These are phyloP conservation scores for Salix suchowensis DNA, from an alignment of 345 rosid species.

Conservation along the genomic window DNA sequence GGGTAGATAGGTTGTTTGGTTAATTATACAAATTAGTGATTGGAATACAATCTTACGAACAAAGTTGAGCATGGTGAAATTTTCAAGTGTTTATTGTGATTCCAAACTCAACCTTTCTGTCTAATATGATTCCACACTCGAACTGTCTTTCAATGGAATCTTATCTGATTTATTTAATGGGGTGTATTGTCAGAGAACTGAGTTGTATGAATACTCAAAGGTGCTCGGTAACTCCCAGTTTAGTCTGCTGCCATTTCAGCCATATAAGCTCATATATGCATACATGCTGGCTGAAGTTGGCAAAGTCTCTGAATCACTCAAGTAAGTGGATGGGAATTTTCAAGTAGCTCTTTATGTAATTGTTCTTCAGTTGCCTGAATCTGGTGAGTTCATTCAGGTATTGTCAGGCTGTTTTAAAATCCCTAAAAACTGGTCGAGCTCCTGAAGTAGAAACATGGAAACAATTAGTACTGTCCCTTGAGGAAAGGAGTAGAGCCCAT, in stretches of 20 bases:
- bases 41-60: not conserved
- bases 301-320: conserved; percentile 78
- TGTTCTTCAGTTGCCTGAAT: conserved; percentile 27
- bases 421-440: conserved; percentile 63
- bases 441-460: conserved; percentile 70
- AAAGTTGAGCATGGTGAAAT: not conserved
- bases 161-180: conserved; percentile 23
- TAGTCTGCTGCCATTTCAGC: conserved; percentile 81
- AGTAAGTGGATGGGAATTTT: conserved; percentile 47
- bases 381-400: conserved; percentile 41
- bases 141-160: not conserved
- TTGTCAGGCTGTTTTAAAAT: conserved; percentile 64
- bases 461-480: conserved; percentile 53
- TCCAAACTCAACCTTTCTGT: not conserved
- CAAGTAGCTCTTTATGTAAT: conserved; percentile 1
- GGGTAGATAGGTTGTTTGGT: not conserved
- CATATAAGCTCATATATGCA: conserved; percentile 93
- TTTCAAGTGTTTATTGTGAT: not conserved
- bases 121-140: not conserved
- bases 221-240: conserved; percentile 95
- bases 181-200: conserved; percentile 76
- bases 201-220: conserved; percentile 91
- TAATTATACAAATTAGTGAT: not conserved
- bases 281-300: conserved; percentile 97
- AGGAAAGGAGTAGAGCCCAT: conserved; percentile 64